Evolutionary conservation across 2,329 filamentous ascomycete species (phyloP).

Genomic region (Paecilomyces dactylethromorphus): DNA sequence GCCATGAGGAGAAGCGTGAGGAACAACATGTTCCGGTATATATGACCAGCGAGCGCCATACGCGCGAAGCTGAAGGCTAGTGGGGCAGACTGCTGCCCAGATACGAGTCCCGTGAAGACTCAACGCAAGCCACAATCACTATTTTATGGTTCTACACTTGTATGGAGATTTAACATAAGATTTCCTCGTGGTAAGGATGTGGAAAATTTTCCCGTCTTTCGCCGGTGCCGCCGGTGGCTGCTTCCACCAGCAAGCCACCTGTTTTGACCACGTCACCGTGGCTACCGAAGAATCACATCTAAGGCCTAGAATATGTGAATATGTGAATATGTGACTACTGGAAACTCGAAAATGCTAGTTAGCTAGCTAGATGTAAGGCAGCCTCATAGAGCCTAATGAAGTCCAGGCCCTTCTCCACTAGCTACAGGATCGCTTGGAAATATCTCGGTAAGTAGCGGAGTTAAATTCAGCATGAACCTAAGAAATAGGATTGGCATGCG

Average conservation of each 20-base stretch:
- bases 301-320: not conserved
- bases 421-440: too few relatives aligned
- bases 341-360: not conserved
- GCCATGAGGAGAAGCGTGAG: slow-evolving; percentile 68
- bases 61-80: not conserved
- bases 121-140: not conserved
- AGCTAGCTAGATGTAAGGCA: not conserved
- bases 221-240: not conserved
- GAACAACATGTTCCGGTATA: slow-evolving; percentile 72
- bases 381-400: not conserved
- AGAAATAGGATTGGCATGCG: too few relatives aligned
- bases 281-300: not conserved
- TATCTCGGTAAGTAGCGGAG: too few relatives aligned
- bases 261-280: not conserved
- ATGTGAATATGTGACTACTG: not conserved
- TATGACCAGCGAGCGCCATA: slow-evolving; percentile 24
- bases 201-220: not conserved
- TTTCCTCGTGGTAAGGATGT: not conserved
- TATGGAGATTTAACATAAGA: not conserved
- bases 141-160: not conserved
- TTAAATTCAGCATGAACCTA: not conserved
- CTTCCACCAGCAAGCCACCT: not conserved
- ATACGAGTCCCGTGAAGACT: too few relatives aligned
- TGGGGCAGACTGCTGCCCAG: not conserved
- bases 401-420: too few relatives aligned